These are phyloP conservation scores for Oxalis stricta DNA, from an alignment of 441 rosid genomes.

Conservation along the genomic window DNA sequence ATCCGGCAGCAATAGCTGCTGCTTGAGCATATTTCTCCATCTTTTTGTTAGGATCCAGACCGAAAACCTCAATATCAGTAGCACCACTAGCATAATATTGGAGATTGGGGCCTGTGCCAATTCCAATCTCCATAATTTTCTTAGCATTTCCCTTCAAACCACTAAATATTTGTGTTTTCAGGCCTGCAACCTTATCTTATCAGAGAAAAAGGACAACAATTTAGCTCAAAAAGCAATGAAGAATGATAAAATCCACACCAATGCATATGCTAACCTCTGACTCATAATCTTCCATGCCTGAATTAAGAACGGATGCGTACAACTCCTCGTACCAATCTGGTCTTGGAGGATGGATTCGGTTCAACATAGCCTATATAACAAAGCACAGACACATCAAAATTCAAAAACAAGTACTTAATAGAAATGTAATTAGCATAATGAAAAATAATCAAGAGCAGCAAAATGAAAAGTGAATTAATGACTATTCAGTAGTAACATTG, in stretches of 20 bases:
- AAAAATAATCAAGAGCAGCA: no score
- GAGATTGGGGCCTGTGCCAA: constrained; percentile 85
- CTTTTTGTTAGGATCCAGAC: constrained; percentile 62
- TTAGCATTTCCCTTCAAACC: constrained; percentile 47
- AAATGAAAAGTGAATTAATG: no score
- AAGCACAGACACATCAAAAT: neutral
- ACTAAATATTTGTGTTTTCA: constrained; percentile 45
- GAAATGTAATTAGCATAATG: no score
- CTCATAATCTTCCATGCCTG: constrained; percentile 48
- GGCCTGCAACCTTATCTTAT: constrained; percentile 40
- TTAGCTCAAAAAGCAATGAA: neutral
- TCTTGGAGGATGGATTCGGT: constrained; percentile 50
- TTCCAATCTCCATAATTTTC: constrained; percentile 71
- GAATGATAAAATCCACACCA: neutral
- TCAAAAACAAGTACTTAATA: no score
- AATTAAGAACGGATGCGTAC: constrained; percentile 36
- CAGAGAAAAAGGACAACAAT: neutral
- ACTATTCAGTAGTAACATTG: no score
- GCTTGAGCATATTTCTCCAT: constrained; percentile 63
- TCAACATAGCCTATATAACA: constrained; percentile 27
- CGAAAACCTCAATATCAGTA: constrained; percentile 42
- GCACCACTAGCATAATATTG: constrained; percentile 42
- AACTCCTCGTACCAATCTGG: constrained; percentile 80
- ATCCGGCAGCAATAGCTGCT: constrained; percentile 57
- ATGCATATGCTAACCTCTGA: constrained; percentile 34